Percentiles rank a stretch among this genome's conserved stretches.
Conservation (phyloP, 2,329 filamentous ascomycete genomes). For the Exophiala dermatitidis region DNA sequence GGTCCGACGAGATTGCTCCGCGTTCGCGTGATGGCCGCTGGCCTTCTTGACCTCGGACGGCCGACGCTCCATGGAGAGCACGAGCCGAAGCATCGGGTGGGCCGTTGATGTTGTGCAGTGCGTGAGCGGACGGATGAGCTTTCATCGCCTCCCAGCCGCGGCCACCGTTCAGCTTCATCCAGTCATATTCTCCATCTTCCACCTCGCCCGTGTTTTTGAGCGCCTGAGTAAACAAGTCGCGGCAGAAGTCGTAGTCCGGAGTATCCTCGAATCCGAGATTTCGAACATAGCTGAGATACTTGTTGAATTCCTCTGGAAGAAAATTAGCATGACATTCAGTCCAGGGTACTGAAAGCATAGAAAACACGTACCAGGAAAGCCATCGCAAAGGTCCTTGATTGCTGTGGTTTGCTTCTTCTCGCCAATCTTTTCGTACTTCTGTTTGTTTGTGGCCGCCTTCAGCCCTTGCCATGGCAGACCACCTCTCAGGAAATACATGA, state of each 20-base stretch:
- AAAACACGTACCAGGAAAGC: slow-evolving; percentile 62
- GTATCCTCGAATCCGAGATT: slow-evolving; percentile 98
- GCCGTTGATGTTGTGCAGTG: slow-evolving; percentile 70
- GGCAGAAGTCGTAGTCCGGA: slow-evolving; percentile 95
- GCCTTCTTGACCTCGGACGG: slow-evolving; percentile 34
- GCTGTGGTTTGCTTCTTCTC: slow-evolving; percentile 99
- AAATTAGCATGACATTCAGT: slow-evolving; percentile 29
- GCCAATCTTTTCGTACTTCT: slow-evolving; percentile 99
- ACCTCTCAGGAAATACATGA: slow-evolving; percentile 62
- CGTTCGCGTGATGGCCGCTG: slow-evolving; percentile 49
- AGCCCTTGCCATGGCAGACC: slow-evolving; percentile 62
- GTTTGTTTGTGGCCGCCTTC: slow-evolving; percentile 69
- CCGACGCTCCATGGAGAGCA: slow-evolving; percentile 64
- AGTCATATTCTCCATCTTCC: slow-evolving; percentile 98
- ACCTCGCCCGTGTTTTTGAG: slow-evolving; percentile 90
- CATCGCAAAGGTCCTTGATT: slow-evolving; percentile 94
- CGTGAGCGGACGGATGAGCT: slow-evolving; percentile 61
- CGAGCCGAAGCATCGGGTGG: slow-evolving; percentile 75
- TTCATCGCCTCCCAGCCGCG: slow-evolving; percentile 86
- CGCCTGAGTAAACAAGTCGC: slow-evolving; percentile 91
- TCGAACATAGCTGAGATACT: slow-evolving; percentile 93
- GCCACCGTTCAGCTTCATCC: slow-evolving; percentile 95
- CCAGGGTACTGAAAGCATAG: neutral
- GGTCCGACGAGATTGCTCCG: slow-evolving; percentile 65
- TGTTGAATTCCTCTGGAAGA: slow-evolving; percentile 76